These are phyloP conservation scores for Sarocladium oryzae DNA, from an alignment of 2,329 filamentous ascomycete species.

Conservation along the genomic window DNA sequence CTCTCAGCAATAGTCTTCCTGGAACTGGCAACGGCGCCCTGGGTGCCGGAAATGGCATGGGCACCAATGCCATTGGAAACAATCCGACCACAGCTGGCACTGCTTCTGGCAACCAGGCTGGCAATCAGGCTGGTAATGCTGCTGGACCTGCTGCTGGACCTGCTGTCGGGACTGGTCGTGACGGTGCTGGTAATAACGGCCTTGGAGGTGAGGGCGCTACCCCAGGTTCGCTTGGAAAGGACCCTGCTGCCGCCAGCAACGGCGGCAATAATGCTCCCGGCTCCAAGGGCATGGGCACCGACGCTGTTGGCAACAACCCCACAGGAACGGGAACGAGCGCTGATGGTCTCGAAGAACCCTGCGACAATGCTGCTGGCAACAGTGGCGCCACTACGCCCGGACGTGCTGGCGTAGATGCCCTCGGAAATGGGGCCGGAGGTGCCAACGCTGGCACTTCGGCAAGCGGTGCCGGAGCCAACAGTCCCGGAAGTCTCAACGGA, in stretches of 20 bases:
- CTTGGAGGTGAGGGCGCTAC: not conserved
- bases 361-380: not conserved
- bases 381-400: constrained; percentile 1
- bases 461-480: too few relatives aligned
- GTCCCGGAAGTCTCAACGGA: too few relatives aligned
- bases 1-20: too few relatives aligned
- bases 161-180: too few relatives aligned
- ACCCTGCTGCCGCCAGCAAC: not conserved
- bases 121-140: too few relatives aligned
- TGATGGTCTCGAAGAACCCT: not conserved
- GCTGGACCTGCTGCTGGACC: too few relatives aligned
- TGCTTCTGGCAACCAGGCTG: too few relatives aligned
- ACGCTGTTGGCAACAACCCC: not conserved
- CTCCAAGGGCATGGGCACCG: not conserved
- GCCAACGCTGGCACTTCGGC: too few relatives aligned
- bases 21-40: too few relatives aligned
- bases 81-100: not conserved
- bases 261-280: constrained; percentile 1
- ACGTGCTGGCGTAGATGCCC: not conserved
- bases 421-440: too few relatives aligned
- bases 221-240: not conserved
- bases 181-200: not conserved
- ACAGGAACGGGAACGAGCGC: not conserved
- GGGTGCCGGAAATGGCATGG: not conserved
- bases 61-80: not conserved